Percentiles rank a stretch among this genome's conserved stretches.
These are phyloP conservation scores for Puccinellia tenuiflora DNA, from an alignment of 176 grass and related monocot species.

Conservation along the genomic window DNA sequence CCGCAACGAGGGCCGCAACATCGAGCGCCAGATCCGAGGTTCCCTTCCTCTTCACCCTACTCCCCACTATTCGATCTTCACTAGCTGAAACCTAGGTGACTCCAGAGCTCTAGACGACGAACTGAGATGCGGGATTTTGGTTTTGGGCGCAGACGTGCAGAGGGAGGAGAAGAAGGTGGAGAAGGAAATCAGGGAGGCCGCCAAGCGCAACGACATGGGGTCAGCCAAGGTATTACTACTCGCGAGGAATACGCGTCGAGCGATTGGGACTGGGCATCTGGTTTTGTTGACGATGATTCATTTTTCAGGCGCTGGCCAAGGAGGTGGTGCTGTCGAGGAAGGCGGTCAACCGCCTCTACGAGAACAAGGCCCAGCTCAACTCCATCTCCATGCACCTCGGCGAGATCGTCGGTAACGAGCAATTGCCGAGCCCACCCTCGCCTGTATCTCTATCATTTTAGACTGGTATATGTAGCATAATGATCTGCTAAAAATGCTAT, in stretches of 20 bases:
- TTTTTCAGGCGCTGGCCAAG: conserved; percentile 58
- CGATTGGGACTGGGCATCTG: not conserved
- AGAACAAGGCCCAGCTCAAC: conserved; percentile 86
- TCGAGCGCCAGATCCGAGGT: conserved; percentile 80
- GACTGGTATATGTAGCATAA: not conserved
- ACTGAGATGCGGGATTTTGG: not conserved
- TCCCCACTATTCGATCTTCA: not conserved
- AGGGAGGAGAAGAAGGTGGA: conserved; percentile 73
- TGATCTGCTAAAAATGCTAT: not conserved
- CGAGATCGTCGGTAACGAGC: conserved; percentile 58
- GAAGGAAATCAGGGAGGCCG: conserved; percentile 61
- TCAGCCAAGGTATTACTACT: conserved; percentile 44
- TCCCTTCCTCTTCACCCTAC: not conserved
- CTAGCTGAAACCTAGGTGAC: not conserved
- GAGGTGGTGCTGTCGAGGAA: conserved; percentile 66
- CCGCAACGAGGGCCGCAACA: conserved; percentile 56
- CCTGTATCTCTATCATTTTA: not conserved
- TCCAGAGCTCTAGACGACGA: not conserved
- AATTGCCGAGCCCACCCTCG: not conserved
- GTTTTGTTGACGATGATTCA: not conserved
- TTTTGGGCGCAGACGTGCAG: conserved; percentile 42
- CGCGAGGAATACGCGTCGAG: not conserved
- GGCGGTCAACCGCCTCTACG: conserved; percentile 84
- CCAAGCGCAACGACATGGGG: conserved; percentile 63
- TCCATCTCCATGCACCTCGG: conserved; percentile 90